Evolutionary conservation across 2,329 filamentous ascomycete species (phyloP), one percentile per base, ranked within the genome.

Genomic region (Penicillium hesseltinei): DNA sequence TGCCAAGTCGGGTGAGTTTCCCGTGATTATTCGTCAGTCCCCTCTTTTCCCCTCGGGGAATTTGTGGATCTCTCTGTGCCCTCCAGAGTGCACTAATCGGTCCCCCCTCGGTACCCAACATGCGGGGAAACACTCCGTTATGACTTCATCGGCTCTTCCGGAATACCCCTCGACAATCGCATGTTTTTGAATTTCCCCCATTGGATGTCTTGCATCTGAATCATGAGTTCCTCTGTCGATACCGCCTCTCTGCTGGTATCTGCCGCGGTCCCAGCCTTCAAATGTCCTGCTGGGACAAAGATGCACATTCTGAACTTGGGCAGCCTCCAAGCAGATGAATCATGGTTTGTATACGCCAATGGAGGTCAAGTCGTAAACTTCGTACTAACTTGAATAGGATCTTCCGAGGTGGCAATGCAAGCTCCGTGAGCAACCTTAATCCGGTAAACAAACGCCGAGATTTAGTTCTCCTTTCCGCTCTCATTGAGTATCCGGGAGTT

Each of bases 231-330:
- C 27, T 25, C 25, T 4, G 1, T 45, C 17, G 42, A 47, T 5
- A 15, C 43, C 6, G 13, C 33, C n/a, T 48, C 51, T 25, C 29
- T 50, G 35, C 27, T 55, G 5, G 5, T 55, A 17, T 43, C 44
- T 5, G 59, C 59, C n/a, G 54, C 54, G 6, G 56, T 63, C 9
- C 61, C 61, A 1, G 46, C 61, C 25, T 63, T 62, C 25, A 58
- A 54, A n/a, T 63, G 61, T 38, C 61, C 61, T 8, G 21, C 27
- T 11, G 78, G 78, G 7, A 81, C 78, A 5, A 80, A 78, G 64
- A 78, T 80, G 68, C 76, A 78, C 64, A 66, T 81, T 15, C 64
- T 80, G 19, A 72, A 79, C 63, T 66, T 80, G 8, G 78, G 78
- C 13, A 75, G 72, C 59, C 66, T 81, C 4, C 74, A 80, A 64